Evolutionary conservation across 805 yeast species (phyloP).

Genomic region (Osmozyma mogii): DNA sequence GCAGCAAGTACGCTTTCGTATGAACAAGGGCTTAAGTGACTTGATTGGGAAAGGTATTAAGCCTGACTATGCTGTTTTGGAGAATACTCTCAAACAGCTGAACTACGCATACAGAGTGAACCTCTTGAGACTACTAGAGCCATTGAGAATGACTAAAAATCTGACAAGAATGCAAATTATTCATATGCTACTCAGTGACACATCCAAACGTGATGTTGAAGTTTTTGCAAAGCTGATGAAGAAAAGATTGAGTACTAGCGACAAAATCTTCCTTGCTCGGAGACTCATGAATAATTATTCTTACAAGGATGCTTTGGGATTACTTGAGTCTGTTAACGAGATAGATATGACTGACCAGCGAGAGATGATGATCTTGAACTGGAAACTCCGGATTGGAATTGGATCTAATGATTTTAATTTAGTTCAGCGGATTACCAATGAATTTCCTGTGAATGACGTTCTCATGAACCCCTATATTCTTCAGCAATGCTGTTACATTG

Average conservation of each 20-base stretch:
- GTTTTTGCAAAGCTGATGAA: conserved; percentile 10
- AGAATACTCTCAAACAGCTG: conserved; percentile 23
- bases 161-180: conserved; percentile 11
- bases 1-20: conserved; percentile 22
- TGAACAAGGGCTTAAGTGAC: conserved; percentile 25
- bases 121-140: conserved; percentile 18
- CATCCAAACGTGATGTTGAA: conserved; percentile 10
- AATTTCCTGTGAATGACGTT: conserved; percentile 25
- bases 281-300: conserved; percentile 23
- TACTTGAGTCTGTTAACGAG: conserved; percentile 16
- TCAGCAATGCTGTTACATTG: conserved; percentile 25
- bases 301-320: conserved; percentile 14
- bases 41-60: conserved; percentile 26
- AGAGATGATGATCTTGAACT: conserved; percentile 18
- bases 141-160: conserved; percentile 16
- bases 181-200: conserved; percentile 9
- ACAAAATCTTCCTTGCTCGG: conserved; percentile 21
- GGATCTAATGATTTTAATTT: conserved; percentile 12
- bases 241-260: conserved; percentile 15
- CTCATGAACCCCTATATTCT: conserved; percentile 26
- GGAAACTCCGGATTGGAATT: conserved; percentile 18
- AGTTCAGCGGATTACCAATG: conserved; percentile 14
- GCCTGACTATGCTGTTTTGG: conserved; percentile 27
- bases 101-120: conserved; percentile 9
- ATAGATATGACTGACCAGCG: conserved; percentile 20